Percentiles rank a stretch among this genome's conserved stretches.
Evolutionary conservation across 148 eudicot species (phyloP).

Genomic region (Fagopyrum tataricum): DNA sequence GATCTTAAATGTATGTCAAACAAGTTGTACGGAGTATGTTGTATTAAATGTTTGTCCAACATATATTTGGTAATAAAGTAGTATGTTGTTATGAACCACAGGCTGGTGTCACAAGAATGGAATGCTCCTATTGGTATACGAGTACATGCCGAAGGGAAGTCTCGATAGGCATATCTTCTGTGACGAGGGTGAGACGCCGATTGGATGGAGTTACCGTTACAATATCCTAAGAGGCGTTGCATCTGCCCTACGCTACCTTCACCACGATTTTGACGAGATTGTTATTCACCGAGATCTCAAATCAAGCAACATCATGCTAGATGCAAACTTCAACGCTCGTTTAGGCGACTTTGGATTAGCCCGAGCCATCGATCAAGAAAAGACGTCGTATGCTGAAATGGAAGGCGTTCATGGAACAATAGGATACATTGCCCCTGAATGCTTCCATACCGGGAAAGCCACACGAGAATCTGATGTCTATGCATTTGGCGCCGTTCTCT

Average conservation of each 20-base stretch:
- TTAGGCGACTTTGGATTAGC: constrained; percentile 89
- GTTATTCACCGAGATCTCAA: constrained; percentile 88
- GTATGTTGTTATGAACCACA: constrained; percentile 16
- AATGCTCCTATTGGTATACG: constrained; percentile 61
- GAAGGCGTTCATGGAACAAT: constrained; percentile 66
- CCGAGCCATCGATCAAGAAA: constrained; percentile 65
- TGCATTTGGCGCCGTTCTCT: constrained; percentile 61
- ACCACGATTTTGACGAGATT: constrained; percentile 59
- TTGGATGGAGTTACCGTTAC: constrained; percentile 41
- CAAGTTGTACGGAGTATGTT: neutral
- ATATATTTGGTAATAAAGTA: neutral
- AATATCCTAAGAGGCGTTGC: constrained; percentile 41
- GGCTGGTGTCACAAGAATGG: constrained; percentile 90
- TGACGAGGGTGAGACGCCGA: constrained; percentile 12
- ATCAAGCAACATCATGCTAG: constrained; percentile 87
- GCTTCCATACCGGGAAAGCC: constrained; percentile 73
- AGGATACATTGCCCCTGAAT: constrained; percentile 91
- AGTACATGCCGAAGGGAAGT: constrained; percentile 87
- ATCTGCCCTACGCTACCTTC: constrained; percentile 55
- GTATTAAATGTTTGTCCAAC: neutral
- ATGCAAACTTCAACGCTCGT: constrained; percentile 63
- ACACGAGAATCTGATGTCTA: constrained; percentile 65
- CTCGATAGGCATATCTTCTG: constrained; percentile 62
- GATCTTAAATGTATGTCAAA: neutral
- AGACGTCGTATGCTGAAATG: constrained; percentile 57